phyloP scores from a whole-genome alignment of 352 stramenopile genomes.

The Phytophthora podocarpi region DNA sequence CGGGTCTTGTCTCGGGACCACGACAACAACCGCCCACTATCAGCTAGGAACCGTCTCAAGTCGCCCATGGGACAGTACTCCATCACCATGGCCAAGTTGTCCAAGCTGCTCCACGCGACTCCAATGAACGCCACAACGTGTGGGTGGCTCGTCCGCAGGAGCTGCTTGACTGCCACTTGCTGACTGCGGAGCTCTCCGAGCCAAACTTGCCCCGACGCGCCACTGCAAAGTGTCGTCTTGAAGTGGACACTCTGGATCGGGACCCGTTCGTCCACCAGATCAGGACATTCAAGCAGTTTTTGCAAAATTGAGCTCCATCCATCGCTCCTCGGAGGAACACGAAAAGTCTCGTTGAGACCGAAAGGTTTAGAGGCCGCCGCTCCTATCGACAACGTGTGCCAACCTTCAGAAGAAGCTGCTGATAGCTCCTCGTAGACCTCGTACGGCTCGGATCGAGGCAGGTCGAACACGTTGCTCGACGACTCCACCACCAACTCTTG shows the following conservation, averaged over 20 bases:
- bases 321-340: neutral
- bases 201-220: conserved; percentile 46
- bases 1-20: conserved; percentile 38
- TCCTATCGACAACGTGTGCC: conserved; percentile 6
- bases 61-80: conserved; percentile 37
- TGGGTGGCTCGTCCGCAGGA: conserved; percentile 34
- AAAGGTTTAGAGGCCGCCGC: conserved; percentile 1
- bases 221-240: conserved; percentile 26
- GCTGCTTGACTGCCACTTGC: conserved; percentile 43
- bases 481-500: conserved; percentile 3
- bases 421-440: neutral
- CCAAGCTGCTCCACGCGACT: conserved; percentile 45
- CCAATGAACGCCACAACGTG: conserved; percentile 45
- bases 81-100: conserved; percentile 43
- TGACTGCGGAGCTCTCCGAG: conserved; percentile 19
- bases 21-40: conserved; percentile 7
- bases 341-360: conserved; percentile 4
- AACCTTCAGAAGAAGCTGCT: neutral
- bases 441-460: neutral
- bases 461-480: neutral
- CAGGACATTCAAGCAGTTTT: neutral
- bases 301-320: neutral
- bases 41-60: conserved; percentile 18
- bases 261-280: conserved; percentile 16
- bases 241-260: conserved; percentile 28